phyloP scores from a whole-genome alignment of 495 filamentous ascomycete genomes.

The Hypoxylon rickii region DNA sequence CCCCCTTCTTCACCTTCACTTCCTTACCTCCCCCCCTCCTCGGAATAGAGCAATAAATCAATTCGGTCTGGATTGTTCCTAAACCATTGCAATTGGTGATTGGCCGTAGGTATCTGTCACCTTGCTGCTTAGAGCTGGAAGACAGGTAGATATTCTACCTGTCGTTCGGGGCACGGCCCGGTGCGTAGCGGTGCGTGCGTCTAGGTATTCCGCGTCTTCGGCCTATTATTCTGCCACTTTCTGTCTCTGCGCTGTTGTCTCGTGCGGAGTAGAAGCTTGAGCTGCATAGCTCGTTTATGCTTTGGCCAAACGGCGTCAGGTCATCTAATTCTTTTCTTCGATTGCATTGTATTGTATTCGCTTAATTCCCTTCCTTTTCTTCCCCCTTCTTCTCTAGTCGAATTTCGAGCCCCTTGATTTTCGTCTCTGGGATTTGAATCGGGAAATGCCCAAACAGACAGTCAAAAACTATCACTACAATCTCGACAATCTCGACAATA shows the following conservation, averaged over 20 bases:
- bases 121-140: not conserved
- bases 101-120: conserved; percentile 21
- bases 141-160: conserved; percentile 1
- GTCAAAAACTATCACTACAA: conserved; percentile 3
- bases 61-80: conserved; percentile 1
- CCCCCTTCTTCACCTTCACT: not conserved
- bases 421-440: not conserved
- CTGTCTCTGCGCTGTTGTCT: conserved; percentile 21
- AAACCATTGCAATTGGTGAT: conserved; percentile 14
- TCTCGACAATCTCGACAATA: not conserved
- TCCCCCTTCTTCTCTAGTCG: not conserved
- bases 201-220: conserved; percentile 15
- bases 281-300: conserved; percentile 23
- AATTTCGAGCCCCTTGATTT: not conserved
- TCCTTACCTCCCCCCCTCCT: not conserved
- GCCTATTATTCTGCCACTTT: conserved; percentile 24
- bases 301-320: conserved; percentile 18
- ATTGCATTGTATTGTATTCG: conserved; percentile 16
- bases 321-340: conserved; percentile 6
- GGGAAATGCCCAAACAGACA: not conserved
- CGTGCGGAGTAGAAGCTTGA: conserved; percentile 29
- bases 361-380: conserved; percentile 7
- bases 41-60: conserved; percentile 1
- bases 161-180: conserved; percentile 28
- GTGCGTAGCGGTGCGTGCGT: conserved; percentile 11